Conservation (phyloP, 306 rosid genomes). For the Prunus davidiana region DNA sequence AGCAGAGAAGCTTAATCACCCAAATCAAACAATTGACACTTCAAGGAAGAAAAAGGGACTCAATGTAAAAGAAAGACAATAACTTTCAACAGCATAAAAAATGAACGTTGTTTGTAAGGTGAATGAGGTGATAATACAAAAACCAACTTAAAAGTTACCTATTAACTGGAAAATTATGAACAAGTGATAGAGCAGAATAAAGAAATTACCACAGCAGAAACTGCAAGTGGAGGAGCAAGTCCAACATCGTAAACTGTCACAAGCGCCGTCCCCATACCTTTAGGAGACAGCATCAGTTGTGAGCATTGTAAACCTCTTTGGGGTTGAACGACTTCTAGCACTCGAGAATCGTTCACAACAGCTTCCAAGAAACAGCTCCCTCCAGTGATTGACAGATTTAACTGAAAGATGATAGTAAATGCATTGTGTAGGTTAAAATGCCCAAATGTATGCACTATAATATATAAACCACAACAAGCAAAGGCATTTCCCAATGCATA, state of each 20-base stretch:
- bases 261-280: slow-evolving; percentile 73
- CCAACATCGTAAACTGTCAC: slow-evolving; percentile 78
- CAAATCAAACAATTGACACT: background rate
- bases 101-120: background rate
- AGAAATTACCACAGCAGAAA: slow-evolving; percentile 71
- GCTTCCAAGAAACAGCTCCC: slow-evolving; percentile 96
- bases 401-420: slow-evolving; percentile 36
- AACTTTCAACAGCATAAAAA: slow-evolving; percentile 8
- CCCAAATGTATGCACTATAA: background rate
- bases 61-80: background rate
- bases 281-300: slow-evolving; percentile 67
- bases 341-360: slow-evolving; percentile 67
- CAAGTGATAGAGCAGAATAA: slow-evolving; percentile 11
- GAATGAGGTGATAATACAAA: background rate
- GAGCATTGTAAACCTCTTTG: slow-evolving; percentile 59
- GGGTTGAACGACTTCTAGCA: slow-evolving; percentile 68
- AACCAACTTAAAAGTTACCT: background rate
- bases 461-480: background rate
- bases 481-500: background rate
- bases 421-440: background rate
- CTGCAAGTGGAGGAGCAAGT: slow-evolving; percentile 64
- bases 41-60: background rate
- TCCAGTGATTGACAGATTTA: slow-evolving; percentile 70
- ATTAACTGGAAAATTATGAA: background rate
- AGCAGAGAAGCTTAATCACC: background rate